Evolutionary conservation across 257 asterid genomes (phyloP), one percentile per base, ranked within the genome.

Genomic region (Ophiorrhiza pumila): DNA sequence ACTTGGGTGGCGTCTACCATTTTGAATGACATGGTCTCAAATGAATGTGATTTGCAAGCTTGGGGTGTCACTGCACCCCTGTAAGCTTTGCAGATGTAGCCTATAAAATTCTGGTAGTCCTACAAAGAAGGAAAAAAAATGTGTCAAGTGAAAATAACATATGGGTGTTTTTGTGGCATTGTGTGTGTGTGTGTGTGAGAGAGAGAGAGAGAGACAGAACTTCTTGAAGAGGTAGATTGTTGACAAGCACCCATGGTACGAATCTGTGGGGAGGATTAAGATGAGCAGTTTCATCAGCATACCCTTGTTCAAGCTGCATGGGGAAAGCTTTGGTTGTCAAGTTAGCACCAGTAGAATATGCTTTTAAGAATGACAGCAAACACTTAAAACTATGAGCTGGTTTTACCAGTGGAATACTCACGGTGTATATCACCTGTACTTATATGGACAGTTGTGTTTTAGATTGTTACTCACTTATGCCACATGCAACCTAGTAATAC

Each of bases 201-300:
- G 10, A 29, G 7, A 13, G 62, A 46, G 61, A 5, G 50, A 45
- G 64, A 23, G 52, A 20, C 56, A 90, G 77, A 52, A 93, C 96
- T 67, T 87, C 87, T 87, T 84, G 87, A 68, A 93, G 90, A 71
- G 98, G 91, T 42, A 52, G 70, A 76, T 84, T 79, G 77, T 94
- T 83, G 71, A 94, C 96, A 20, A 91, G 84, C 35, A 94, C 93
- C 98, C 97, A 91, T 37, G 98, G 98, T 29, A 94, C 97, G 73
- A 83, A 94, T 79, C 82, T 82, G 78, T 87, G 98, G 50, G 80
- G 80, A n/a, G 97, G 98, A 50, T 82, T 80, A 31, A 94, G 93
- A 4, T 72, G 79, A 27, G 82, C 82, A 0, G 98, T 91, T 85
- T 89, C 97, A 69, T 75, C 87, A 20, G 96, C 97, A 76, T 87